Evolutionary conservation across 768 basidiomycete genomes (phyloP).

Genomic region (Rhodocollybia butyracea): DNA sequence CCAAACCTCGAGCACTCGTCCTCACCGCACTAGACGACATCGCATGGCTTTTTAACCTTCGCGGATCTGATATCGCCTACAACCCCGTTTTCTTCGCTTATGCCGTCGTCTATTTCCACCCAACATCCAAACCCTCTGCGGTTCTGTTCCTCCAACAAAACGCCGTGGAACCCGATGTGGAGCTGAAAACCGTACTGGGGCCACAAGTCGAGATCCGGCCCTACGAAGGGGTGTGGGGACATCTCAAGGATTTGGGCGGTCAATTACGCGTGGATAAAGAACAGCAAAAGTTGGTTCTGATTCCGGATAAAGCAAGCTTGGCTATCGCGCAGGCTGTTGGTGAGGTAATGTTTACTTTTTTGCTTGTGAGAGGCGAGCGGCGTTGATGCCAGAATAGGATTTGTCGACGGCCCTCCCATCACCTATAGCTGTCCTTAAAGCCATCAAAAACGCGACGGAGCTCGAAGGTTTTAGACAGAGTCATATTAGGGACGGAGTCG

Average conservation of each 20-base stretch:
- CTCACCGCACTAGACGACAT: constrained; percentile 92
- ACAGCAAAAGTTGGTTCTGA: constrained; percentile 58
- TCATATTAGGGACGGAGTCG: constrained; percentile 88
- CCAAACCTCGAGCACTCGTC: constrained; percentile 55
- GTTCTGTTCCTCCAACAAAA: constrained; percentile 68
- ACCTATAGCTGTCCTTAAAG: constrained; percentile 74
- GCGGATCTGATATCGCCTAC: constrained; percentile 88
- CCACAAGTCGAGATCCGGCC: constrained; percentile 60
- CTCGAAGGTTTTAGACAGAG: constrained; percentile 85
- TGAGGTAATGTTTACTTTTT: too few relatives aligned
- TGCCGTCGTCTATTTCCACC: constrained; percentile 58
- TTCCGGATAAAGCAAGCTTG: constrained; percentile 76
- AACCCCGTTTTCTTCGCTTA: constrained; percentile 94
- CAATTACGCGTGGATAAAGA: neutral
- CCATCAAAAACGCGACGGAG: constrained; percentile 80
- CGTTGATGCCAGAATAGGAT: too few relatives aligned
- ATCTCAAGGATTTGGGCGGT: constrained; percentile 49
- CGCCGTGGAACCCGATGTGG: constrained; percentile 41
- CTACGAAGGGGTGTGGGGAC: constrained; percentile 66
- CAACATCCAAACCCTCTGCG: constrained; percentile 22
- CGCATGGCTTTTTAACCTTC: constrained; percentile 91
- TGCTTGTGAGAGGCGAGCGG: too few relatives aligned
- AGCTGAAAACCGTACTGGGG: constrained; percentile 41
- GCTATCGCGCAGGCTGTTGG: constrained; percentile 83
- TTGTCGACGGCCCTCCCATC: constrained; percentile 63